These are phyloP conservation scores for Macrotyloma uniflorum DNA, from an alignment of 306 rosid genomes.

Conservation along the genomic window DNA sequence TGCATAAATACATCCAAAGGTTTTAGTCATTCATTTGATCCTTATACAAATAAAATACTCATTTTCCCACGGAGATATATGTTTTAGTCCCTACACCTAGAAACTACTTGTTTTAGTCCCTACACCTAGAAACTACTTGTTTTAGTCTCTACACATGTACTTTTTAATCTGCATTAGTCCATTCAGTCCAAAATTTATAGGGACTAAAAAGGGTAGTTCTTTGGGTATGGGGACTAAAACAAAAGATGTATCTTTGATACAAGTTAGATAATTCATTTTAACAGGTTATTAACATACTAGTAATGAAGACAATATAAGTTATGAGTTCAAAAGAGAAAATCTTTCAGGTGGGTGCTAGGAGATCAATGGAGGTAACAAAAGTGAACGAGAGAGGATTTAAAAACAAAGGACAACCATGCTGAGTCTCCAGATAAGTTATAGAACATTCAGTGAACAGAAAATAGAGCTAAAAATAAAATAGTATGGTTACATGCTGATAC, in stretches of 20 bases:
- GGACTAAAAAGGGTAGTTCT: too few relatives aligned
- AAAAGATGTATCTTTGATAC: constrained; percentile 6
- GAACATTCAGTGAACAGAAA: constrained; percentile 15
- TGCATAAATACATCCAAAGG: not conserved
- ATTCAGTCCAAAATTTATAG: too few relatives aligned
- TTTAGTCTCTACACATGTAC: not conserved
- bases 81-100: not conserved
- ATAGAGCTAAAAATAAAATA: constrained; percentile 35
- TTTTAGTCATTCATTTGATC: not conserved
- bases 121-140: not conserved
- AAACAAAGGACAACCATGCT: not conserved
- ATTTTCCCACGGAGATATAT: too few relatives aligned
- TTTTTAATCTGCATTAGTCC: too few relatives aligned
- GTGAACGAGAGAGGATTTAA: not conserved
- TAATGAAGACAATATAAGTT: not conserved
- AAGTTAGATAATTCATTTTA: constrained; percentile 24
- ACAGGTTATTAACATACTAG: constrained; percentile 3
- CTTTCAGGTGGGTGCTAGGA: not conserved
- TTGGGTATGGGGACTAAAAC: not conserved
- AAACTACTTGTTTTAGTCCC: too few relatives aligned
- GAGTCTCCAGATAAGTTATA: constrained; percentile 3
- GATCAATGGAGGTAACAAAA: constrained; percentile 11
- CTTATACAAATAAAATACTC: not conserved
- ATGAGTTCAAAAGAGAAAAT: constrained; percentile 12
- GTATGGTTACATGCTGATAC: constrained; percentile 51